Percentiles rank a stretch among this genome's conserved stretches.
Conservation (phyloP, 2,329 filamentous ascomycete genomes). For the Trichoderma sp. region DNA sequence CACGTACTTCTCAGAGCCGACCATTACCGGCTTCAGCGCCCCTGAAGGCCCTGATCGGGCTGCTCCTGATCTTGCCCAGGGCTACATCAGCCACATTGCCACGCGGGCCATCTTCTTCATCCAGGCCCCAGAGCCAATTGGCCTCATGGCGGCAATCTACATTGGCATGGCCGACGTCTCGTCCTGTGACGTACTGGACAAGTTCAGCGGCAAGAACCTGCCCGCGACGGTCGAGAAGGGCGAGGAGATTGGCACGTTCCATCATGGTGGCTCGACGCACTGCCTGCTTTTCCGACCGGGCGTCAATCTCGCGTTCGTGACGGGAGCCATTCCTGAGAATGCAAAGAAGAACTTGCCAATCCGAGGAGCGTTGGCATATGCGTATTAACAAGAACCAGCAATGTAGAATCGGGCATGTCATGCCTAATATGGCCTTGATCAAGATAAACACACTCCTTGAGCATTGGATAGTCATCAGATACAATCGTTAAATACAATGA, state of each 20-base stretch:
- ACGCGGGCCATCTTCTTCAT: slow-evolving; percentile 68
- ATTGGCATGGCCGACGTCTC: slow-evolving; percentile 73
- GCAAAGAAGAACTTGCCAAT: slow-evolving; percentile 28
- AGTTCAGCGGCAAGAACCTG: slow-evolving; percentile 20
- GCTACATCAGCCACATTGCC: slow-evolving; percentile 63
- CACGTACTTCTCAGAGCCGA: slow-evolving; percentile 62
- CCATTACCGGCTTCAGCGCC: slow-evolving; percentile 23
- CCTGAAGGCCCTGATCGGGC: slow-evolving; percentile 28
- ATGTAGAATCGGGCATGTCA: neutral
- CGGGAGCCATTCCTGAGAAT: slow-evolving; percentile 25
- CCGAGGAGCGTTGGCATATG: slow-evolving; percentile 28
- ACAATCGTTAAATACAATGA: neutral
- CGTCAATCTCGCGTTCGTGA: slow-evolving; percentile 43
- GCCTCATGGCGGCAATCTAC: slow-evolving; percentile 66
- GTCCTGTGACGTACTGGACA: slow-evolving; percentile 56
- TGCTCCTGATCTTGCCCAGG: slow-evolving; percentile 48
- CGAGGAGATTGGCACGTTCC: slow-evolving; percentile 71
- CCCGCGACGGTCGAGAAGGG: slow-evolving; percentile 51
- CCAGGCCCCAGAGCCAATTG: slow-evolving; percentile 65
- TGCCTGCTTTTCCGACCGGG: slow-evolving; percentile 63
- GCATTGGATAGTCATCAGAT: neutral
- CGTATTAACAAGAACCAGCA: slow-evolving; percentile 5
- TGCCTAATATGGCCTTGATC: neutral
- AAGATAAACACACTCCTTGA: neutral
- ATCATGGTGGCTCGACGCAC: slow-evolving; percentile 68